Base-by-base conservation (phyloP, 345 rosid species). In the Theobroma cacao region DNA sequence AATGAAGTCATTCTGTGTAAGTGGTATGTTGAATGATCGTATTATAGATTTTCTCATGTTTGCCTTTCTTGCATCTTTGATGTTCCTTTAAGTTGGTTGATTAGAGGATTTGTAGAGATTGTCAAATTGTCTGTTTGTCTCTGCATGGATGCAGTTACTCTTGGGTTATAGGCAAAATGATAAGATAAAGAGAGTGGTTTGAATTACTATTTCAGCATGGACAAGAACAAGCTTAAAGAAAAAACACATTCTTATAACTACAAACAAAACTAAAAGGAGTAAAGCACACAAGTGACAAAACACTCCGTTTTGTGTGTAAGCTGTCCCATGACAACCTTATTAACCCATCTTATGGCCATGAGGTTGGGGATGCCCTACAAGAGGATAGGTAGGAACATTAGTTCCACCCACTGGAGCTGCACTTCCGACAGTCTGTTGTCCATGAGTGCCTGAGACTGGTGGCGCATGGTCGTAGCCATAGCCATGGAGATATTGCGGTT, bases 381-480 rank as follows among this genome's bases (percentile, higher is more conserved):
- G 38, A 53, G 71, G 74, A 55, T 76, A 64, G 1, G 24, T 2
- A 53, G 79, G 79, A 65, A 1, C 65, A 7, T 30, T 65, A 50
- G 74, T 33, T 76, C 78, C 80, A 40, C 75, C 55, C 69, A 68
- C n/a, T n/a, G 84, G 75, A 13, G 56, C 41, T 1, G 72, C 38
- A 47, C 78, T 41, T 78, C 89, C 79, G 41, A 83, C n/a, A 22
- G 81, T 74, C 60, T 68, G 80, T 33, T 71, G 74, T 13, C 82
- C 22, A 41, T 41, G 45, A 41, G 36, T 68, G 71, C 83, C 26
- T 72, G 66, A 72, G 34, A 1, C 33, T 75, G 82, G 84, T 62
- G 80, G 80, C 24, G 81, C 82, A 55, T 83, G 88, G 67, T 67
- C 64, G 41, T 82, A 81, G 80, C 77, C 73, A 58, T 79, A 86